Evolutionary conservation across 768 basidiomycete species (phyloP), one percentile per base, ranked within the genome.

Genomic region (Naganishia kalamii): DNA sequence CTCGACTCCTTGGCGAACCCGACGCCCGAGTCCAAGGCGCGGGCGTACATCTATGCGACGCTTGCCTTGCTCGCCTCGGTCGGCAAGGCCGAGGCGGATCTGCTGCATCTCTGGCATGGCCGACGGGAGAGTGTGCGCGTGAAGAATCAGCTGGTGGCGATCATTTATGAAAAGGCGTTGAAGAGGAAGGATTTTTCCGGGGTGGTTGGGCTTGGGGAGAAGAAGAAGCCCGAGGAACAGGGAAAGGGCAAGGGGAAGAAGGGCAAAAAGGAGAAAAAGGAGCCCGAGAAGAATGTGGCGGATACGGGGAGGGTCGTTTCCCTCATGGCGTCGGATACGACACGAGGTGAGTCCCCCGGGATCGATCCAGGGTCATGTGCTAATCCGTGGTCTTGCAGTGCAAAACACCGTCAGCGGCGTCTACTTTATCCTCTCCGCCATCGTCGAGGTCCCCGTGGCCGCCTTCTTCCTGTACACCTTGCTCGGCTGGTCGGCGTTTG

Each of bases 141-240:
- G 63, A 85, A 88, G 8, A 67, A 67, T 41, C 60, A 62, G 43
- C 82, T 92, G 32, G 90, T 90, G 86, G 86, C 88, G 0, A 79
- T 86, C 1, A 89, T 94, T 60, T 94, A 92, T 72, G 88, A 91
- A 75, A 96, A 96, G 75, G 79, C 90, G 0, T 78, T 94, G 37
- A 88, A 87, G 75, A 80, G 92, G 32, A 87, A 85, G 72, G 91
- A 93, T 73, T 88, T 86, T 65, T 89, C 88, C 0, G 92, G 91
- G 0, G 80, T 90, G 41, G 81, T 88, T 10, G 60, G 47, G 7
- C 37, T 57, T 6, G 54, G 54, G 54, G 54, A 57, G n/a, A 65
- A 47, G 51, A 27, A 32, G 4, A 81, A 84, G 57, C 83, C 83
- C 72, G 82, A 68, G 12, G 67, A 66, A 23, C 54, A 65, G 47